Base-by-base conservation (phyloP, 2,329 filamentous ascomycete genomes). In the Calonectria montana region DNA sequence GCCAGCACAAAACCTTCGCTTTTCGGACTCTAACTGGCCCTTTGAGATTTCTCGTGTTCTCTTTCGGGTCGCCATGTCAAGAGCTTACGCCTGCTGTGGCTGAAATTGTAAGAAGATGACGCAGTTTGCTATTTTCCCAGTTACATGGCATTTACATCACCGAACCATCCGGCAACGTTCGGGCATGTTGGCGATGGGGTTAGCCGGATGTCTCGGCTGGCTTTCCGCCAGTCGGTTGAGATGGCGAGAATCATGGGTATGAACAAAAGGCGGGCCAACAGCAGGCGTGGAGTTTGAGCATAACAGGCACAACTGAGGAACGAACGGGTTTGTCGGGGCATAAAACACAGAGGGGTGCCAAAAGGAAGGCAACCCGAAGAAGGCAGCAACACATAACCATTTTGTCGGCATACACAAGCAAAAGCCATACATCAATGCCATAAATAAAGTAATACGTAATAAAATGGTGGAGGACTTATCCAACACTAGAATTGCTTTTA, bases 1-100 rank as follows among this genome's bases (percentile, higher is more conserved):
- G 31, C 61, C 4, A 55, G 43, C 37, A n/a, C 39, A 41, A 35
- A 25, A 18, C 27, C 59, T 27, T 66, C 37, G 16, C 72, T 78
- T n/a, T 65, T 78, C 23, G 67, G 76, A 31, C 39, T 73, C 65
- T 76, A 57, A 71, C 43, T n/a, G 18, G 6, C 16, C 21, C 10
- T 47, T 35, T 29, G 9, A 10, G 41, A 31, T 21, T 27, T n/a
- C 37, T 61, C 18, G 55, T 35, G 16, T 37, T 37, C 29, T 27
- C 61, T 70, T 55, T 25, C 27, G 27, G 25, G 25, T 21, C 25
- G 16, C 13, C 16, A 62, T 62, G 37, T 21, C 10, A 25, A 35
- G 18, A 45, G 25, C 57, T 45, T 39, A n/a, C 23, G 37, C 23
- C 43, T 9, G 39, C 45, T 45, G 23, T 18, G 15, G 57, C 10